Conservation (phyloP, 352 stramenopile genomes). For the Chrysophaeum taylorii region DNA sequence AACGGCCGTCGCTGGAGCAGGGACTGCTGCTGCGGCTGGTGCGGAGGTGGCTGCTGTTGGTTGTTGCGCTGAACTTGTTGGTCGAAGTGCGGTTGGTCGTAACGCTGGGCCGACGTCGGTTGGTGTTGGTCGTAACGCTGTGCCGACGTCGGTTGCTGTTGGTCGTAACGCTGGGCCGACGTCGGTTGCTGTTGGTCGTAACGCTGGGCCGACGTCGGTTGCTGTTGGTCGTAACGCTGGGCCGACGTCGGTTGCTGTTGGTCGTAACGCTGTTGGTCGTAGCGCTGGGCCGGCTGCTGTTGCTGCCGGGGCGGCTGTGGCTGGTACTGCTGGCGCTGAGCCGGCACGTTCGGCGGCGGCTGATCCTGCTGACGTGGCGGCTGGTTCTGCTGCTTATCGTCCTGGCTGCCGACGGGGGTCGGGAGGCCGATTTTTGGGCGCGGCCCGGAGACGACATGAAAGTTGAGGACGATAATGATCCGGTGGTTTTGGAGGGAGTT, state of each 20-base stretch:
- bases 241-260: no score
- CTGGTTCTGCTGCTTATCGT: background rate
- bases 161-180: no score
- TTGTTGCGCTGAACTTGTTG: no score
- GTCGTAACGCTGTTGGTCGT: no score
- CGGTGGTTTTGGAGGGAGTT: background rate
- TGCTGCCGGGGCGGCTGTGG: background rate
- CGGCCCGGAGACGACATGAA: background rate
- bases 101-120: no score
- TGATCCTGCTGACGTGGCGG: background rate
- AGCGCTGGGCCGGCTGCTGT: no score
- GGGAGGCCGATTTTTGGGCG: background rate
- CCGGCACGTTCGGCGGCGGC: background rate
- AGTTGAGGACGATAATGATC: conserved; percentile 10
- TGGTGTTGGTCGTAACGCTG: no score
- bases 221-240: no score
- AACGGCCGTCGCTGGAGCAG: background rate
- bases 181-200: no score
- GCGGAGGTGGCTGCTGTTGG: background rate
- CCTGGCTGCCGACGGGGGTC: background rate
- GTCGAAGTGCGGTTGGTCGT: no score
- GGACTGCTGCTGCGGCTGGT: background rate
- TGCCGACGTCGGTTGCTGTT: no score
- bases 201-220: no score
- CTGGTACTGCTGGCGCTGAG: background rate